Evolutionary conservation across 73 alveolate genomes (phyloP).

Genomic region (Paramecium sexaurelia): DNA sequence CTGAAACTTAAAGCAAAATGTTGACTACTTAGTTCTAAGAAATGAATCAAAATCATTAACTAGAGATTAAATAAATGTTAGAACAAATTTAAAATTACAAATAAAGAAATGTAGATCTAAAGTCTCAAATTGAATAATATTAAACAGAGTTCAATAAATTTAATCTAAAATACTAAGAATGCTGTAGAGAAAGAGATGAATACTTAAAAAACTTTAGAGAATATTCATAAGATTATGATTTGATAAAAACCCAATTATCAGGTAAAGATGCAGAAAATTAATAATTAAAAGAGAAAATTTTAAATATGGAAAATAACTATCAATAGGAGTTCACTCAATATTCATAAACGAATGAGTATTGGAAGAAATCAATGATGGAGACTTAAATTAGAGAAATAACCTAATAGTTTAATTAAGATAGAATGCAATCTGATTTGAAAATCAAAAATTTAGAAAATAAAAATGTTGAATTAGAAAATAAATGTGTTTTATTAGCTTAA

Average conservation of each 20-base stretch:
- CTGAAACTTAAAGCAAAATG: neutral
- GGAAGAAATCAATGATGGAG: neutral
- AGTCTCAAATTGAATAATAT: neutral
- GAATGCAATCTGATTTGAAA: neutral
- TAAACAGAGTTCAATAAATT: neutral
- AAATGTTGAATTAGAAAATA: neutral
- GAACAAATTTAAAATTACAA: slow-evolving; percentile 5
- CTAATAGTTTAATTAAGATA: neutral
- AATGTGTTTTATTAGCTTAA: neutral
- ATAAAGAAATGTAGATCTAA: neutral
- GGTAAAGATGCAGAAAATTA: neutral
- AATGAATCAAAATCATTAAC: neutral
- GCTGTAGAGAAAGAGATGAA: slow-evolving; percentile 18
- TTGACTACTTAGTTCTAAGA: slow-evolving; percentile 10
- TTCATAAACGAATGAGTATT: neutral
- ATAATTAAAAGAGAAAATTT: slow-evolving; percentile 1
- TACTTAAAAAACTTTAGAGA: neutral
- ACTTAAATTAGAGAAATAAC: neutral
- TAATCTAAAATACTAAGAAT: neutral
- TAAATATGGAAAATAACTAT: neutral
- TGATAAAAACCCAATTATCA: neutral
- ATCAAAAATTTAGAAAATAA: neutral
- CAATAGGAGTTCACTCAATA: neutral
- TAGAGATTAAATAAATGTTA: neutral
- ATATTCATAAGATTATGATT: neutral